phyloP scores from a whole-genome alignment of 345 rosid genomes.

The Rhodamnia argentea region DNA sequence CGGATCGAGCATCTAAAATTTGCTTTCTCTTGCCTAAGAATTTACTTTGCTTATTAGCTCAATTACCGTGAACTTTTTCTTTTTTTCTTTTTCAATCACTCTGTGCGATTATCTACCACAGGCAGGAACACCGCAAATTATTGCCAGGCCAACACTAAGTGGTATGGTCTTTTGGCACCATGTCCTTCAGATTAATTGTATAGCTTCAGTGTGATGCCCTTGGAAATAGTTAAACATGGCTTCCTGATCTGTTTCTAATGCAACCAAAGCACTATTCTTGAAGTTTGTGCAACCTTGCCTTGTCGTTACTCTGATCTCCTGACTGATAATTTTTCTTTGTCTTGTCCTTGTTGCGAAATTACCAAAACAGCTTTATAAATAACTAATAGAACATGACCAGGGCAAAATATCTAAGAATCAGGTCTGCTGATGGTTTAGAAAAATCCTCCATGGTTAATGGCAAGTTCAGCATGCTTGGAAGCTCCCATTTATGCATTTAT shows the following conservation, averaged over 20 bases:
- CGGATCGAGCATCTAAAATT: not conserved
- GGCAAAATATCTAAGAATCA: not conserved
- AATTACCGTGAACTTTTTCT: not conserved
- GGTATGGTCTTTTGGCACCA: slow-evolving; percentile 9
- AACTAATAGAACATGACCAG: not conserved
- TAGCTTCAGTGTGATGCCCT: not conserved
- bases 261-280: not conserved
- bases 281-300: not conserved
- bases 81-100: too few relatives aligned
- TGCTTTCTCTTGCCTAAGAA: not conserved
- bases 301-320: not conserved
- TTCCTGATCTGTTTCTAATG: not conserved
- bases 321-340: not conserved
- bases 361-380: not conserved
- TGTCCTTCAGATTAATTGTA: not conserved
- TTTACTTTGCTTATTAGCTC: not conserved
- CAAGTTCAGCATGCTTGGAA: not conserved
- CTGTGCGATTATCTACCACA: slow-evolving; percentile 7
- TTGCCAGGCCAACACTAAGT: slow-evolving; percentile 69
- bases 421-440: not conserved
- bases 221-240: not conserved
- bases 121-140: slow-evolving; percentile 44
- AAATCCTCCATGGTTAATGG: not conserved
- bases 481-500: not conserved
- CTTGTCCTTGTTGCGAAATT: not conserved